phyloP scores from a whole-genome alignment of 176 grass and related monocot species.

The Cenchrus purpureus region DNA sequence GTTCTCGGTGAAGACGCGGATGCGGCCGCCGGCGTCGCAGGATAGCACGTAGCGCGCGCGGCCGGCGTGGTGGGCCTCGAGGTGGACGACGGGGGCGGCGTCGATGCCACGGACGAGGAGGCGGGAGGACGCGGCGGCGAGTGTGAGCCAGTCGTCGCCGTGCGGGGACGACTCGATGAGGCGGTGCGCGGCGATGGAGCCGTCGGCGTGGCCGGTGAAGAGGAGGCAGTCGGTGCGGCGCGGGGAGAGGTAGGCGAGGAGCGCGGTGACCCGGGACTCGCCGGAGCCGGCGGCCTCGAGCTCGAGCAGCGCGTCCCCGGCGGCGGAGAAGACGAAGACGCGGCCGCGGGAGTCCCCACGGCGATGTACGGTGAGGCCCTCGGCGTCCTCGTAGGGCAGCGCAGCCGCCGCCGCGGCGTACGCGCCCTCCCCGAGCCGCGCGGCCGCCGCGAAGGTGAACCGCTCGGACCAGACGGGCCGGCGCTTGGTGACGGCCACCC shows the following conservation, averaged over 20 bases:
- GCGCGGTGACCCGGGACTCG: conserved; percentile 59
- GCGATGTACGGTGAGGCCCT: conserved; percentile 83
- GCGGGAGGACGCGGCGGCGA: conserved; percentile 50
- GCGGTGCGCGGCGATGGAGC: conserved; percentile 72
- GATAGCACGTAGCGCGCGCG: conserved; percentile 77
- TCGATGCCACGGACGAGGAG: conserved; percentile 73
- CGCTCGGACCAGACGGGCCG: conserved; percentile 74
- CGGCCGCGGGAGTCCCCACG: conserved; percentile 71
- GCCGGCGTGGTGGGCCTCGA: conserved; percentile 77
- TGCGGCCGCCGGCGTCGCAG: conserved; percentile 68
- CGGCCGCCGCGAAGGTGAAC: conserved; percentile 71
- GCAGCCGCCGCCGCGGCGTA: conserved; percentile 41
- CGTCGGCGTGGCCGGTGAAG: conserved; percentile 72
- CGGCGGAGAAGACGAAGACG: conserved; percentile 78
- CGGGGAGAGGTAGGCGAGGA: conserved; percentile 73
- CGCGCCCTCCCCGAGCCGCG: conserved; percentile 59
- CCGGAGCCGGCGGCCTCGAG: conserved; percentile 42
- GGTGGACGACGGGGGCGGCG: conserved; percentile 61
- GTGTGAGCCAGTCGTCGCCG: conserved; percentile 81
- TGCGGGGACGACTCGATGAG: conserved; percentile 65
- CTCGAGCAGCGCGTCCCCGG: conserved; percentile 76
- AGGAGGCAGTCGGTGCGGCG: conserved; percentile 72
- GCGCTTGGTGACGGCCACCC: conserved; percentile 69
- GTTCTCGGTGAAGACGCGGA: conserved; percentile 93
- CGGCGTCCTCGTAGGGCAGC: conserved; percentile 75